A percentile compares a stretch with the other conserved stretches of the same genome.
These are phyloP conservation scores for Xylaria sp. DNA, from an alignment of 2,329 filamentous ascomycete genomes.

Conservation along the genomic window DNA sequence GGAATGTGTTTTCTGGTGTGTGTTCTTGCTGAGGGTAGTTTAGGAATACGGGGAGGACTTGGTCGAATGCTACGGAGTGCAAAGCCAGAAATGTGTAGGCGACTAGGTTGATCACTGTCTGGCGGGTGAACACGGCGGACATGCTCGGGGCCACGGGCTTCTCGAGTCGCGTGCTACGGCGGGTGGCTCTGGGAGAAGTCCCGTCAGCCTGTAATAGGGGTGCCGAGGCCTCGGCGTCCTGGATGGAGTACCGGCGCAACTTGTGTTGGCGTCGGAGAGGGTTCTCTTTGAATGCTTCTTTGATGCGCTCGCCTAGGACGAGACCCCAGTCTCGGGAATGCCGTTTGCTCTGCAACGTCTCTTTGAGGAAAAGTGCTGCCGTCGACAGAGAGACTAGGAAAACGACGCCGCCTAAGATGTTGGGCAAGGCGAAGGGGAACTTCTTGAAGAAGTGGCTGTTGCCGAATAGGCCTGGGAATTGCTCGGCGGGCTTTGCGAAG, in stretches of 20 bases:
- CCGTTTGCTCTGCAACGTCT: conserved; percentile 81
- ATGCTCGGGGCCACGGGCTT: conserved; percentile 41
- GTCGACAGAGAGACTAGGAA: conserved; percentile 81
- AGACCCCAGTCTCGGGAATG: conserved; percentile 79
- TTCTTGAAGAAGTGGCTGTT: conserved; percentile 72
- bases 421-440: conserved; percentile 87
- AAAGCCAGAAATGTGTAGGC: conserved; percentile 84
- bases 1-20: conserved; percentile 65
- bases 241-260: conserved; percentile 58
- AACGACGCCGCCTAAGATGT: conserved; percentile 78
- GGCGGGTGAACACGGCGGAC: conserved; percentile 70
- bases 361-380: conserved; percentile 82
- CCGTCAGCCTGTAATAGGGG: conserved; percentile 58
- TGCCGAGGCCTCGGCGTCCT: conserved; percentile 66
- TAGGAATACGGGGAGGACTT: conserved; percentile 87
- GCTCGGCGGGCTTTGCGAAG: conserved; percentile 80
- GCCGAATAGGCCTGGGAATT: conserved; percentile 77
- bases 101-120: conserved; percentile 78
- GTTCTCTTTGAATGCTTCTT: conserved; percentile 49
- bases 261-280: conserved; percentile 42
- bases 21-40: conserved; percentile 73
- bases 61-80: conserved; percentile 86
- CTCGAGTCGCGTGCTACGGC: conserved; percentile 35
- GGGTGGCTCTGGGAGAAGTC: conserved; percentile 33
- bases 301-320: conserved; percentile 74